These are phyloP conservation scores for Colletotrichum filicis DNA, from an alignment of 2,329 filamentous ascomycete genomes.

Conservation along the genomic window DNA sequence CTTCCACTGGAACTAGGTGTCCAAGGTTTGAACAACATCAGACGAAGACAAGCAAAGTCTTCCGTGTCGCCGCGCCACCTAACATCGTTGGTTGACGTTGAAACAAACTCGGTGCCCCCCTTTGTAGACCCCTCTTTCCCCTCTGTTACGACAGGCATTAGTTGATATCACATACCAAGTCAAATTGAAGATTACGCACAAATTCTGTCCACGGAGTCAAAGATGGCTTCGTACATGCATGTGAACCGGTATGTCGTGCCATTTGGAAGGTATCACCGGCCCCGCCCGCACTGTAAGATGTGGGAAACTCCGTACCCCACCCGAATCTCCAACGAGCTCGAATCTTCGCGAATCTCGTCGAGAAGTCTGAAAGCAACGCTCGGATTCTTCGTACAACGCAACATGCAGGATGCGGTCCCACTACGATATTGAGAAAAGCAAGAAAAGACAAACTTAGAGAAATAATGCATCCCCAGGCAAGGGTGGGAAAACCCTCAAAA, in stretches of 20 bases:
- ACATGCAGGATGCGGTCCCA: neutral
- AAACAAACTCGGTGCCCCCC: constrained; percentile 24
- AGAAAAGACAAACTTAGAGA: too few relatives aligned
- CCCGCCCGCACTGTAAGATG: neutral
- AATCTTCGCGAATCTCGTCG: constrained; percentile 30
- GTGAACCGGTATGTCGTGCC: neutral
- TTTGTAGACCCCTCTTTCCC: neutral
- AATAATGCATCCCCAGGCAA: neutral
- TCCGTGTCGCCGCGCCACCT: too few relatives aligned
- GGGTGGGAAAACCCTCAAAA: constrained; percentile 18
- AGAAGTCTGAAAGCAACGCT: neutral
- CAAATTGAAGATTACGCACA: neutral
- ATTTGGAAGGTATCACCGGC: neutral
- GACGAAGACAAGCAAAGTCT: neutral
- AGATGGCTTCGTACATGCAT: neutral
- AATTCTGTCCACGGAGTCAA: neutral
- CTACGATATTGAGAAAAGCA: too few relatives aligned
- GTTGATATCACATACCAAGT: neutral
- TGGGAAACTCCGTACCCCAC: constrained; percentile 7
- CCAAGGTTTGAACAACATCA: neutral
- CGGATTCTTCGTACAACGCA: neutral
- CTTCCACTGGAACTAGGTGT: neutral
- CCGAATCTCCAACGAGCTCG: constrained; percentile 4
- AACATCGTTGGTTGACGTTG: constrained; percentile 8
- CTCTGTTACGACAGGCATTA: neutral